A percentile compares a stretch with the other conserved stretches of the same genome.
These are phyloP conservation scores for Ambrosiella cleistominuta DNA, from an alignment of 2,329 filamentous ascomycete genomes.

Conservation along the genomic window DNA sequence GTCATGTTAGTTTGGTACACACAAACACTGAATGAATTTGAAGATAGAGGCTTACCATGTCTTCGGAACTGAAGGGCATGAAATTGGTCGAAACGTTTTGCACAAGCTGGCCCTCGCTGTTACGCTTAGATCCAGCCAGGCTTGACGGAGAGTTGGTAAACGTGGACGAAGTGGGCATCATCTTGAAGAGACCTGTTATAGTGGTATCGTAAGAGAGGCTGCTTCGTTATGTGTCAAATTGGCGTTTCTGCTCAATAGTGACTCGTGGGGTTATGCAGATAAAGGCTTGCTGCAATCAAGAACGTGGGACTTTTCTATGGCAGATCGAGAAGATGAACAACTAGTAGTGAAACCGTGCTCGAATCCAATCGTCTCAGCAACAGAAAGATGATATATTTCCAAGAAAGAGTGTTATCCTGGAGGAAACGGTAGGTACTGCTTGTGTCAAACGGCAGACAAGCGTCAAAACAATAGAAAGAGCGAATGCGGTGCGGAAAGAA, in stretches of 20 bases:
- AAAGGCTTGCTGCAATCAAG: neutral
- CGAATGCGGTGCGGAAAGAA: neutral
- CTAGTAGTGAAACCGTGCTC: slow-evolving; percentile 1
- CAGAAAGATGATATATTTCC: neutral
- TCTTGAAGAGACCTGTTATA: neutral
- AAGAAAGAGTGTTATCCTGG: slow-evolving; percentile 1
- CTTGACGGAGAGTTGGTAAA: neutral
- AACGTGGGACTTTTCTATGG: neutral
- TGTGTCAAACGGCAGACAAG: neutral
- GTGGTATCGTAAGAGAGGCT: neutral
- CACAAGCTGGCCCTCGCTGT: slow-evolving; percentile 7
- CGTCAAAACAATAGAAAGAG: neutral
- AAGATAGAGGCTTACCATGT: slow-evolving; percentile 3
- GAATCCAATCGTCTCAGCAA: neutral
- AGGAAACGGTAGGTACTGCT: slow-evolving; percentile 2
- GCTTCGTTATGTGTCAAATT: neutral
- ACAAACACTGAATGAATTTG: neutral
- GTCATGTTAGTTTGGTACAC: neutral
- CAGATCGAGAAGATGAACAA: neutral
- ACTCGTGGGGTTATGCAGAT: neutral
- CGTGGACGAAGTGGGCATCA: slow-evolving; percentile 1
- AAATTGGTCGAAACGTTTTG: neutral
- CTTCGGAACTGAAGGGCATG: neutral
- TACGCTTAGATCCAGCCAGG: slow-evolving; percentile 10
- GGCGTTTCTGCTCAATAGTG: slow-evolving; percentile 6